Evolutionary conservation across 345 rosid species (phyloP).

Genomic region (Rhizophora apiculata): DNA sequence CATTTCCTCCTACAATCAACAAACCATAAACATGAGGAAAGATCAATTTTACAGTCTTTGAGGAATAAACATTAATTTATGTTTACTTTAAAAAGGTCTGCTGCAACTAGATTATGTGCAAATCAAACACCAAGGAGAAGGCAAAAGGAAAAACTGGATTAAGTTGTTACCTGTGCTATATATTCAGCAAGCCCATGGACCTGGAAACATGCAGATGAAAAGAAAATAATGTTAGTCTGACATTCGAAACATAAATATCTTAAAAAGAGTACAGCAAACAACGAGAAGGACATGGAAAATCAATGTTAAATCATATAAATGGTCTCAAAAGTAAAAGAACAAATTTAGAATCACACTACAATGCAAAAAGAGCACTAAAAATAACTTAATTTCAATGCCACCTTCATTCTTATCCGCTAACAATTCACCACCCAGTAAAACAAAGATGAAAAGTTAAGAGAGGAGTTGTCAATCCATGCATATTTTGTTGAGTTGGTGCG

Average conservation of each 20-base stretch:
- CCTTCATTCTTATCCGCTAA: neutral
- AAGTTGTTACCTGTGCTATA: conserved; percentile 80
- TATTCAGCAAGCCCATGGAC: conserved; percentile 98
- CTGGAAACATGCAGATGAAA: conserved; percentile 38
- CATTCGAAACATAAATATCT: conserved; percentile 8
- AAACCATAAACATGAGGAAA: conserved; percentile 6
- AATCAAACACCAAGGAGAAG: neutral
- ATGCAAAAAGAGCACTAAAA: no score
- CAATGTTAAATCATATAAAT: neutral
- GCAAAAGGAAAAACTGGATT: conserved; percentile 14
- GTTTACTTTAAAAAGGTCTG: no score
- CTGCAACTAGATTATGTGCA: neutral
- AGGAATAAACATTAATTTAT: no score
- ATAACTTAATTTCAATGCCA: neutral
- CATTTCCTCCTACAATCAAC: conserved; percentile 81
- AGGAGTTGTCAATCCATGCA: no score
- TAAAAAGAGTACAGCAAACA: neutral
- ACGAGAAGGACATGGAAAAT: neutral
- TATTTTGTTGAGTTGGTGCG: no score
- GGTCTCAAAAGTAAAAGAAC: neutral
- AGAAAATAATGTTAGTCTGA: conserved; percentile 28
- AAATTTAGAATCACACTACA: neutral
- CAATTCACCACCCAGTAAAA: no score
- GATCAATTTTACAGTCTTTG: neutral
- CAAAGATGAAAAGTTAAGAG: no score